A percentile compares a stretch with the other conserved stretches of the same genome.
These are phyloP conservation scores for Sugiyamaella paludigena DNA, from an alignment of 1,139 yeast genomes.

Conservation along the genomic window DNA sequence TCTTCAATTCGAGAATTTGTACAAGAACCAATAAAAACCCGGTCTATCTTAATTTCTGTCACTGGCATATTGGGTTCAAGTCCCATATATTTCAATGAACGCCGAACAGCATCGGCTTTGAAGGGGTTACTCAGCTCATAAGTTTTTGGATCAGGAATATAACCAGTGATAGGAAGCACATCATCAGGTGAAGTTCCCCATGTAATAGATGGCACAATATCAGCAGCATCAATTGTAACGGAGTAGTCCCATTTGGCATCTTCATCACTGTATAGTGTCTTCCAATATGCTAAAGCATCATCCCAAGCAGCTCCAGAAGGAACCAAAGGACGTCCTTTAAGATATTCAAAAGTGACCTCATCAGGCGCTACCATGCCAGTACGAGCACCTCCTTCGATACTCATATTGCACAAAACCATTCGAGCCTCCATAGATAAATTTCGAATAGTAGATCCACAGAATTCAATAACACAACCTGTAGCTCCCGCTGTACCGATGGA, in stretches of 20 bases:
- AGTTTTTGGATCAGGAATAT: conserved; percentile 71
- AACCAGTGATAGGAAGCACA: conserved; percentile 79
- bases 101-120: conserved; percentile 71
- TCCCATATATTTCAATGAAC: conserved; percentile 82
- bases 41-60: conserved; percentile 64
- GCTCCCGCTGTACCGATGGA: conserved; percentile 95
- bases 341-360: conserved; percentile 69
- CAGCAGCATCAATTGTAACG: conserved; percentile 66
- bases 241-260: conserved; percentile 79
- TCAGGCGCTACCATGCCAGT: conserved; percentile 94
- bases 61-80: conserved; percentile 71
- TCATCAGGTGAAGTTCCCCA: conserved; percentile 97
- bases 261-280: conserved; percentile 70
- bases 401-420: conserved; percentile 93
- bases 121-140: conserved; percentile 58
- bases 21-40: conserved; percentile 88
- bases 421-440: conserved; percentile 84
- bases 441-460: conserved; percentile 84
- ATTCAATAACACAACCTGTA: conserved; percentile 85
- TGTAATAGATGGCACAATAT: conserved; percentile 82
- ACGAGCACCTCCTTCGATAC: conserved; percentile 91
- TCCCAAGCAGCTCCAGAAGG: conserved; percentile 85
- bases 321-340: conserved; percentile 81
- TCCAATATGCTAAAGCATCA: conserved; percentile 79
- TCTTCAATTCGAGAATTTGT: conserved; percentile 90